phyloP scores from a whole-genome alignment of 805 yeast species.

The Ogataea trehaloabstinens region DNA sequence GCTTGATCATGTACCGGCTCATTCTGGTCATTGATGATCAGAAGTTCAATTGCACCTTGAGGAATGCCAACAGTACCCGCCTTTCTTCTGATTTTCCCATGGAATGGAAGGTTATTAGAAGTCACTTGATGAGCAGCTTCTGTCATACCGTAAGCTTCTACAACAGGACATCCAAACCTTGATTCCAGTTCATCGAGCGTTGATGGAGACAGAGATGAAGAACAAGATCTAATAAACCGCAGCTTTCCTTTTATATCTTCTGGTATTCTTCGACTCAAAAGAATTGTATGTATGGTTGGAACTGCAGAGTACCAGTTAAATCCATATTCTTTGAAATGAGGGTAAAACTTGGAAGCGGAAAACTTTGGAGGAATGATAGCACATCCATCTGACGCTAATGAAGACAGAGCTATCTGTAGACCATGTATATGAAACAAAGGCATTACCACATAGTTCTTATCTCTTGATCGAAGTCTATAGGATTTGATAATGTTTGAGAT shows the following conservation, averaged over 20 bases:
- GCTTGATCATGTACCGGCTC: conserved; percentile 50
- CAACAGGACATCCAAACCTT: conserved; percentile 61
- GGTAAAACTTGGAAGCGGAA: conserved; percentile 62
- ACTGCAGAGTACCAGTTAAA: conserved; percentile 78
- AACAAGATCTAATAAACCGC: conserved; percentile 70
- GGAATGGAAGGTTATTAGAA: conserved; percentile 57
- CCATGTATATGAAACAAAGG: conserved; percentile 81
- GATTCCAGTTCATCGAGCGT: conserved; percentile 57
- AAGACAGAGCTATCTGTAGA: conserved; percentile 60
- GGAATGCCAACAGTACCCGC: conserved; percentile 67
- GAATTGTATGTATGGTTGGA: conserved; percentile 71
- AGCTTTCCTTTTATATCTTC: conserved; percentile 46
- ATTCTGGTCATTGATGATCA: conserved; percentile 51
- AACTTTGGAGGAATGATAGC: conserved; percentile 62
- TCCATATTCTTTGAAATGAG: conserved; percentile 44
- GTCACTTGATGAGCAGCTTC: conserved; percentile 83
- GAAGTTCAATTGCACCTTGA: conserved; percentile 66
- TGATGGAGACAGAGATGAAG: conserved; percentile 67
- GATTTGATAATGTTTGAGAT: conserved; percentile 58
- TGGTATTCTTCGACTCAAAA: conserved; percentile 54
- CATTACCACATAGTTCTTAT: conserved; percentile 66
- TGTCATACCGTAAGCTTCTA: conserved; percentile 81
- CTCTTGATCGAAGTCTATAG: conserved; percentile 47
- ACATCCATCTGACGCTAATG: conserved; percentile 58
- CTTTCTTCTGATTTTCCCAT: conserved; percentile 52